Evolutionary conservation across 2,329 filamentous ascomycete genomes (phyloP).

Genomic region (Salinomyces thailandicus): DNA sequence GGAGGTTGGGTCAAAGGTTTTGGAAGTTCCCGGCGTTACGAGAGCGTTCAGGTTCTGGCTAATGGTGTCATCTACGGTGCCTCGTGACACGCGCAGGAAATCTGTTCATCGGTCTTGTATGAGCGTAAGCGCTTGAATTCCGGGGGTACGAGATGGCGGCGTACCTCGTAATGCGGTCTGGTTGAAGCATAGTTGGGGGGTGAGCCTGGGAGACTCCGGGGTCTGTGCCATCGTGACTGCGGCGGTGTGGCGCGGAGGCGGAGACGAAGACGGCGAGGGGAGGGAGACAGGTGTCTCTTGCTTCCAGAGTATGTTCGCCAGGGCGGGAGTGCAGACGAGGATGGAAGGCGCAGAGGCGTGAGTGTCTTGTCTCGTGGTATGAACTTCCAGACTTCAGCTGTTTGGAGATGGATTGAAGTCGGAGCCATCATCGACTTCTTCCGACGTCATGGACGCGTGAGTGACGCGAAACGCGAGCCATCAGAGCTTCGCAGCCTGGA

Average conservation of each 20-base stretch:
- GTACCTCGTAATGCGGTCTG: conserved; percentile 40
- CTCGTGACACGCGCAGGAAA: conserved; percentile 77
- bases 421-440: conserved; percentile 2
- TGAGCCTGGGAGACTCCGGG: conserved; percentile 31
- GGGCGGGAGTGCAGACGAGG: too few species aligned
- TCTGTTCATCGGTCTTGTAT: conserved; percentile 45
- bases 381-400: too few species aligned
- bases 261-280: conserved; percentile 8
- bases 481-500: too few species aligned
- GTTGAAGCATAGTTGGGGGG: conserved; percentile 43
- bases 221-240: conserved; percentile 31
- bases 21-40: conserved; percentile 54
- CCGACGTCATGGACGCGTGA: conserved; percentile 7
- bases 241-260: conserved; percentile 5
- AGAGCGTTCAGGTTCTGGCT: conserved; percentile 86
- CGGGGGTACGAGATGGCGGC: conserved; percentile 3
- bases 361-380: too few species aligned
- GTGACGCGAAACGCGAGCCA: too few species aligned
- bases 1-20: conserved; percentile 68
- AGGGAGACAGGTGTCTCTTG: not conserved
- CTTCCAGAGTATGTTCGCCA: conserved; percentile 24
- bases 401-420: too few species aligned
- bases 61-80: conserved; percentile 85
- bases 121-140: conserved; percentile 18
- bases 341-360: too few species aligned